These are phyloP conservation scores for Marasmius oreades DNA, from an alignment of 1,284 basidiomycete species.

Conservation along the genomic window DNA sequence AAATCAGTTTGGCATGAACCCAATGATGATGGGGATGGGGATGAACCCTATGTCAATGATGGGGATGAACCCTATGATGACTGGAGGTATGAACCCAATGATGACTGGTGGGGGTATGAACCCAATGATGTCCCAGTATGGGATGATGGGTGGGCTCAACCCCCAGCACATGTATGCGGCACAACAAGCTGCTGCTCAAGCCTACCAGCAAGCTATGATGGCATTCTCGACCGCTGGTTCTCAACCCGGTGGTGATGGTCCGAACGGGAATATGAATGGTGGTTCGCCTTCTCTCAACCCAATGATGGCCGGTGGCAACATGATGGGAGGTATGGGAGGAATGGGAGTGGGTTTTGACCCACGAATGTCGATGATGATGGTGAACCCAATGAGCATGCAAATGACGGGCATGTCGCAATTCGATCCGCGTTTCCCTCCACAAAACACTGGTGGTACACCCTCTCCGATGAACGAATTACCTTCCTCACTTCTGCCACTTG, in stretches of 20 bases:
- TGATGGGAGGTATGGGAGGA: constrained; percentile 17
- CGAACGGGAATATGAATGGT: constrained; percentile 15
- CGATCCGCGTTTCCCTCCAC: constrained; percentile 50
- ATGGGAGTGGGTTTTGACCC: constrained; percentile 33
- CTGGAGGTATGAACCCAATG: constrained; percentile 32
- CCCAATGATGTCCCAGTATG: constrained; percentile 27
- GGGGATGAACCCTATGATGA: constrained; percentile 38
- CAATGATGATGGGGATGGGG: constrained; percentile 48
- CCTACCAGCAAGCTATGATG: constrained; percentile 90
- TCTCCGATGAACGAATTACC: constrained; percentile 19
- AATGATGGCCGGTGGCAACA: constrained; percentile 49
- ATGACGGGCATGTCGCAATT: constrained; percentile 58
- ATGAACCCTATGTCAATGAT: constrained; percentile 17
- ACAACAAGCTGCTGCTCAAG: constrained; percentile 83
- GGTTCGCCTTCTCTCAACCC: constrained; percentile 38
- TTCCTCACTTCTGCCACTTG: constrained; percentile 34
- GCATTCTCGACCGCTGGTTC: constrained; percentile 79
- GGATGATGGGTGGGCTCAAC: constrained; percentile 66
- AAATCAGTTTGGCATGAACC: constrained; percentile 27
- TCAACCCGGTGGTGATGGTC: constrained; percentile 57
- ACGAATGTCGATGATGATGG: constrained; percentile 53
- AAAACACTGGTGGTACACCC: constrained; percentile 18
- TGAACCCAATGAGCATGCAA: constrained; percentile 52
- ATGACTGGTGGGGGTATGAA: constrained; percentile 42
- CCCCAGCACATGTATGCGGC: constrained; percentile 89